phyloP scores from a whole-genome alignment of 2,329 filamentous ascomycete species.

The Penicillium sp. region DNA sequence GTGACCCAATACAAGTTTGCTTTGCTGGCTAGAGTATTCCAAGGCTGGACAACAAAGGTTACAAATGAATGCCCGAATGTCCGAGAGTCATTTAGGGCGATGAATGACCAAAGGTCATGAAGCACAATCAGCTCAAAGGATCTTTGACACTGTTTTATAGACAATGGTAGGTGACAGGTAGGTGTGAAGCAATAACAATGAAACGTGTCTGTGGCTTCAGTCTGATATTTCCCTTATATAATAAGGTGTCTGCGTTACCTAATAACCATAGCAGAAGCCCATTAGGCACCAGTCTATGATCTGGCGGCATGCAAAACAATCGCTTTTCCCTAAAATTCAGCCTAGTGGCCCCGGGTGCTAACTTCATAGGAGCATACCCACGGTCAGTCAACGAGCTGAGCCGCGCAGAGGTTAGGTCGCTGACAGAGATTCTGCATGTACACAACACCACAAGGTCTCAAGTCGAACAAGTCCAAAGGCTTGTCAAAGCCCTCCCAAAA shows the following conservation, averaged over 20 bases:
- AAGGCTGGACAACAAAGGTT: not conserved
- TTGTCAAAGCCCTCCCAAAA: conserved; percentile 20
- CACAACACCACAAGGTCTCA: conserved; percentile 13
- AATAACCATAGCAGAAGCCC: not conserved
- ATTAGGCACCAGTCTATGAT: not conserved
- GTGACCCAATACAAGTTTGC: too few relatives aligned
- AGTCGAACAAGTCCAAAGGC: conserved; percentile 5
- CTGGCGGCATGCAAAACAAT: not conserved
- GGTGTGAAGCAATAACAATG: not conserved
- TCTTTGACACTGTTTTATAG: not conserved
- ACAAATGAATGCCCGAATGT: not conserved
- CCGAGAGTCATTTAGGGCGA: not conserved
- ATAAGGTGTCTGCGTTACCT: not conserved
- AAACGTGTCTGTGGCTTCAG: not conserved
- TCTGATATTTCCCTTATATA: not conserved
- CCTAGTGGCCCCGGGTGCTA: not conserved
- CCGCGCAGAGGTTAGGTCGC: conserved; percentile 17
- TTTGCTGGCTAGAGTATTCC: not conserved
- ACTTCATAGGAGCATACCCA: conserved; percentile 14
- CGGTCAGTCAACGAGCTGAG: conserved; percentile 20
- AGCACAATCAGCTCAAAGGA: not conserved
- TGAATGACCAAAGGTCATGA: not conserved
- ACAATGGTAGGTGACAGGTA: not conserved
- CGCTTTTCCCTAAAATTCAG: not conserved
- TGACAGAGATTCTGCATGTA: conserved; percentile 23